Evolutionary conservation across 2,329 filamentous ascomycete genomes (phyloP), one percentile per base, ranked within the genome.

Genomic region (Beauveria sp.): DNA sequence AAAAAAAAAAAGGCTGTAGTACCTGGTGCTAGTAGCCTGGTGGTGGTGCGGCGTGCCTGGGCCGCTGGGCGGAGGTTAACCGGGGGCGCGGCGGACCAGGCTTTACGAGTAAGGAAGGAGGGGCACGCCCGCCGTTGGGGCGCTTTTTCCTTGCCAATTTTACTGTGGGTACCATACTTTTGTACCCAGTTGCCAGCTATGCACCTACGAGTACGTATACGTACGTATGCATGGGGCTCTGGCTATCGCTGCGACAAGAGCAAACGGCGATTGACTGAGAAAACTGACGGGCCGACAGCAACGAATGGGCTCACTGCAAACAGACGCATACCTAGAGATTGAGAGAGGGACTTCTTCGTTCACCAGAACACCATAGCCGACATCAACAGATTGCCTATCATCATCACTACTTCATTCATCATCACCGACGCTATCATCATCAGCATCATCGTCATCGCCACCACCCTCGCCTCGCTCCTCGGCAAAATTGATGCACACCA

Each of bases 91-190:
- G 38, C 24, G n/a, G 30, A 30, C 42, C 22, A 57, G 28, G 43
- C 42, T 52, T 20, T 60, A 54, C 58, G 42, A 60, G 58, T 53
- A 60, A 60, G 58, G 58, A 47, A 60, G 50, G 58, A 53, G 58
- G 58, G 58, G 58, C 58, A 28, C 28, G 26, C n/a, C 49, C 49
- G 58, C 58, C 57, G 57, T 60, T 60, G 57, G 57, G 34, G 40
- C 34, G n/a, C 26, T 42, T 38, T 20, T 54, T 54, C 52, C 52
- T n/a, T 55, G 52, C 45, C 40, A 40, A 38, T 38, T 38, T 38
- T 38, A 38, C 34, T 38, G 12, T 38, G 34, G 34, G 34, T 38
- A 38, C 12, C 34, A 38, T 38, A 38, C 34, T 38, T 38, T 38
- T 38, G 34, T 38, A 14, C 34, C 12, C 12, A 38, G 34, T 34